Base-by-base conservation (phyloP, 768 basidiomycete genomes). In the Suillus spraguei region DNA sequence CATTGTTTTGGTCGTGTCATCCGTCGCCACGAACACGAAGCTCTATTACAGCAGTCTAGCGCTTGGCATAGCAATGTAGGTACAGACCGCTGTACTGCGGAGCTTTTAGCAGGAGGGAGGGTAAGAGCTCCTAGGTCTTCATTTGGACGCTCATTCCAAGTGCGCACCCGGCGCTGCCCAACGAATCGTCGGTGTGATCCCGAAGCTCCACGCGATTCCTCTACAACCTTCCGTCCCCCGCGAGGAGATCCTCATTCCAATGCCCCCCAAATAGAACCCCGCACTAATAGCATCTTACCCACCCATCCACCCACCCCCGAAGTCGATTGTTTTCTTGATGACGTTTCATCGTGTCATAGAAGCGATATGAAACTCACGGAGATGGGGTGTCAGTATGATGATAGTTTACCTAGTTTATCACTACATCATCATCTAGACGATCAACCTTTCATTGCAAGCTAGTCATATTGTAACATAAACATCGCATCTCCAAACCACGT, bases 1-100 rank as follows among this genome's bases (percentile, higher is more conserved):
- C 84, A 87, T 66, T 87, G 85, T 71, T 87, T 86, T 66, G 78
- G 82, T 49, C 80, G 85, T 24, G 87, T 87, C 9, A 80, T 87
- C 22, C 80, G 78, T 36, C 80, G 87, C n/a, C 85, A 88, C 66
- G 87, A 89, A 70, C 74, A 80, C 50, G 87, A 88, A 49, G 79
- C 81, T 1, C 71, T 86, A 38, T 69, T 87, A 13, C 83, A 83
- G 59, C 79, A 83, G 62, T 80, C 85, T 2, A 71, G 75, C 4
- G 74, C 76, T 3, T 83, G 81, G 74, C 76, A 79, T 55, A 74
- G 71, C 16, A 72, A 77, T 44, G 64, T 71, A 38, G 74, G 72
- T 60, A 76, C 77, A 14, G 70, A 77, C 42, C 44, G 66, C 22
- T 56, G 39, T 28, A 62, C 63, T 4, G 60, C 60, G 11, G 60